Conservation (phyloP, 108 stramenopile genomes). For the Ochromonas danica region DNA sequence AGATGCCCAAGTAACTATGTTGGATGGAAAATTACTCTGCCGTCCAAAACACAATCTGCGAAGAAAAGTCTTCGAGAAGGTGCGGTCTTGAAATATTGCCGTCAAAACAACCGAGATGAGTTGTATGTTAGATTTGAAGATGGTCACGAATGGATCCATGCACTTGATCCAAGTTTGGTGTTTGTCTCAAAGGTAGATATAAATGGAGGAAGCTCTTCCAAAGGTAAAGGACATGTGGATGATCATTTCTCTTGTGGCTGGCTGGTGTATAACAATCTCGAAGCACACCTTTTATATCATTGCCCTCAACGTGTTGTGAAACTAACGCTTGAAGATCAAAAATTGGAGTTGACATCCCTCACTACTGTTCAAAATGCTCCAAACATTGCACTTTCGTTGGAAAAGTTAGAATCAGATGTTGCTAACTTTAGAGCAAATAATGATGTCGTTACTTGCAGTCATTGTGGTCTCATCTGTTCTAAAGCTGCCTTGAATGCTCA, state of each 20-base stretch:
- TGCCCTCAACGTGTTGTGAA: background rate
- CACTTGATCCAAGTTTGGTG: background rate
- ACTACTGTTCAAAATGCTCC: background rate
- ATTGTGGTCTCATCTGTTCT: background rate
- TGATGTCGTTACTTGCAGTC: background rate
- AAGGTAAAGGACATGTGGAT: background rate
- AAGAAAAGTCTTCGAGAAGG: too few relatives aligned
- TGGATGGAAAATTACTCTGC: constrained; percentile 12
- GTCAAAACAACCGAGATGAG: constrained; percentile 4
- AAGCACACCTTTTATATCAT: background rate
- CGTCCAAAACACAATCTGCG: background rate
- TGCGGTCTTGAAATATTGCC: background rate
- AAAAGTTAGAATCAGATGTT: too few relatives aligned
- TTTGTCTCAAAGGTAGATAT: background rate
- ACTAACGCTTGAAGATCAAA: background rate
- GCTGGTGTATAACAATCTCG: background rate
- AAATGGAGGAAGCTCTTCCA: too few relatives aligned
- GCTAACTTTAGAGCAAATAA: too few relatives aligned
- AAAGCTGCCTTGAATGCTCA: background rate
- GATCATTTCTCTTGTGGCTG: constrained; percentile 16
- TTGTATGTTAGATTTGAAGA: constrained; percentile 24
- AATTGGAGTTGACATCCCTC: background rate
- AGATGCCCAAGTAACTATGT: constrained; percentile 24
- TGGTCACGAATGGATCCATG: background rate
- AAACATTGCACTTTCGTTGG: background rate